Evolutionary conservation across 75 land plant genomes (phyloP).

Genomic region (Selaginella moellendorffii): DNA sequence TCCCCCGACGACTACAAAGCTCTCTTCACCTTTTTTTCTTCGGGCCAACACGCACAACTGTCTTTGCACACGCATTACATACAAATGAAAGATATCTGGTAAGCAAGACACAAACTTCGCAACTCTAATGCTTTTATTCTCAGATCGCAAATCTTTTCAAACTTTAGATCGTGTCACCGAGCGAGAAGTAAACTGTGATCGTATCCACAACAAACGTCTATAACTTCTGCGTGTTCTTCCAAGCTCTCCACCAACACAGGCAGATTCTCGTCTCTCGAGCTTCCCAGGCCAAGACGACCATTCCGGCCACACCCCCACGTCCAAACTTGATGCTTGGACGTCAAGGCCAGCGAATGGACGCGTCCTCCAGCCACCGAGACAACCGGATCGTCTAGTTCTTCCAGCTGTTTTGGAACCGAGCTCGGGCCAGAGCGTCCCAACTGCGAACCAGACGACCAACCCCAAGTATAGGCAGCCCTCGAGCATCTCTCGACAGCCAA

Average conservation of each 20-base stretch:
- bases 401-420: conserved; percentile 29
- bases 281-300: conserved; percentile 83
- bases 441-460: conserved; percentile 74
- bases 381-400: conserved; percentile 34
- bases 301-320: conserved; percentile 94
- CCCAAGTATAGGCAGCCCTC: conserved; percentile 50
- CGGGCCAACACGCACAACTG: too few species aligned
- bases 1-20: too few species aligned
- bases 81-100: too few species aligned
- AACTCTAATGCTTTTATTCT: too few species aligned
- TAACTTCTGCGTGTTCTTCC: conserved; percentile 25
- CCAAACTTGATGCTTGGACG: conserved; percentile 44
- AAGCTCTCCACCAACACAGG: conserved; percentile 49
- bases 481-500: conserved; percentile 31
- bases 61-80: too few species aligned
- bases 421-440: conserved; percentile 46
- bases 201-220: conserved; percentile 59
- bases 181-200: conserved; percentile 72
- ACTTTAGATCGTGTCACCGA: too few species aligned
- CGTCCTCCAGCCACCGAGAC: conserved; percentile 56
- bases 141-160: too few species aligned
- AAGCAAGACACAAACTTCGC: too few species aligned
- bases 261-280: conserved; percentile 52
- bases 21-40: too few species aligned
- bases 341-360: conserved; percentile 74